Evolutionary conservation across 768 basidiomycete genomes (phyloP), one percentile per base, ranked within the genome.

Genomic region (Chiua virens): DNA sequence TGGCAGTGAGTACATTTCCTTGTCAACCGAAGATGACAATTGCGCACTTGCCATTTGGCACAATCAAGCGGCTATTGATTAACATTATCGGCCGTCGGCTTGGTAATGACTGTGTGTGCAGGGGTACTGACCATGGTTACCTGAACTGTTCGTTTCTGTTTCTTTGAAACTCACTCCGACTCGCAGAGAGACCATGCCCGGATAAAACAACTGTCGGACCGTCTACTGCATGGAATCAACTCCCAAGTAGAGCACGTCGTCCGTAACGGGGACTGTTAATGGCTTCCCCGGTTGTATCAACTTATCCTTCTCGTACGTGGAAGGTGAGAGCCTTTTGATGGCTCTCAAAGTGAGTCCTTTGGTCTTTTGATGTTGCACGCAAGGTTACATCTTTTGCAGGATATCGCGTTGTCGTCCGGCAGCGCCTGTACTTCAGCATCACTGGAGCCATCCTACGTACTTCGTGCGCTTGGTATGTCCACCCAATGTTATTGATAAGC

Each of bases 371-470:
- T 56, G 36, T 15, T 44, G 53, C 39, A 48, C 52, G 21, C 38
- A 23, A 36, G 7, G 34, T 40, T 32, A 50, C 23, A 38, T 8
- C 1, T 43, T 47, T 17, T 43, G 20, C 60, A 94, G 92, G 92
- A 98, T 63, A 89, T 98, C 56, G 97, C 97, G 5, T 79, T 99
- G 40, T 98, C 97, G 7, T 98, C 96, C 8, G 97, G 97, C 35
- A 96, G 93, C 63, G 97, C 97, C 8, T 99, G 97, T 64, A 99
- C 97, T 30, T 98, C 96, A 0, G 97, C 97, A 9, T 98, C 96
- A 8, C 77, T 99, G 48, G 97, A 99, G 69, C 97, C 97, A 8
- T 98, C 95, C 21, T 99, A 99, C 67, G 97, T 99, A 5, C 83
- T 99, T 30, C 86, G 97, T 45, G 97, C 97, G 4, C 81, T 99